A percentile compares a stretch with the other conserved stretches of the same genome.
Conservation (phyloP, 148 eudicot species). For the Mesembryanthemum crystallinum region DNA sequence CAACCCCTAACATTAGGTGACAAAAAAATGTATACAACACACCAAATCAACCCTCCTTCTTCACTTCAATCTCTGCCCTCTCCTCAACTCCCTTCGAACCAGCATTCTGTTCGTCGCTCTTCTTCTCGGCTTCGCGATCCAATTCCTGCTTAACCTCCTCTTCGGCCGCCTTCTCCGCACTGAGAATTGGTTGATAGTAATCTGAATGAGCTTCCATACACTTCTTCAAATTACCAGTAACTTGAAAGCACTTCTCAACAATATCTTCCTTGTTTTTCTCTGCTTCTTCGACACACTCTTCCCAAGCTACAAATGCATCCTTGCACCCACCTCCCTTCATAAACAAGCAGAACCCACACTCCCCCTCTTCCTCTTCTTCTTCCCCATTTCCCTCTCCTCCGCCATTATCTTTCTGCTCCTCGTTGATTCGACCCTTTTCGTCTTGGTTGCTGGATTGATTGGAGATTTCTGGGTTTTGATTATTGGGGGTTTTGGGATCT, state of each 20-base stretch:
- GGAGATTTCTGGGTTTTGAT: slow-evolving; percentile 22
- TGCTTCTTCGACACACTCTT: slow-evolving; percentile 45
- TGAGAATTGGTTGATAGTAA: slow-evolving; percentile 45
- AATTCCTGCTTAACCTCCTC: slow-evolving; percentile 36
- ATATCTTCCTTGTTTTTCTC: slow-evolving; percentile 49
- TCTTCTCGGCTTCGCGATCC: slow-evolving; percentile 27
- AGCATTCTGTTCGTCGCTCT: not conserved
- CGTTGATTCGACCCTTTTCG: slow-evolving; percentile 18
- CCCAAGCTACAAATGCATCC: slow-evolving; percentile 51
- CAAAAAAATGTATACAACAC: not conserved
- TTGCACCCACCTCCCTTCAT: slow-evolving; percentile 72
- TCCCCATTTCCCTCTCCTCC: slow-evolving; percentile 26
- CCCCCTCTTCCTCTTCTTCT: slow-evolving; percentile 47
- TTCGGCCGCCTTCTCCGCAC: slow-evolving; percentile 51
- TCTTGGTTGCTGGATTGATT: slow-evolving; percentile 21
- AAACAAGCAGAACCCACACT: slow-evolving; percentile 66
- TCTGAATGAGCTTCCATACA: slow-evolving; percentile 61
- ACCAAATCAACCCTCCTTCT: slow-evolving; percentile 1
- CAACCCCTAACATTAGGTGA: not conserved
- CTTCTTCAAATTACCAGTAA: slow-evolving; percentile 45
- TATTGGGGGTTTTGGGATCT: slow-evolving; percentile 17
- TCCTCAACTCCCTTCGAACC: slow-evolving; percentile 25
- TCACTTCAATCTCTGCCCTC: slow-evolving; percentile 19
- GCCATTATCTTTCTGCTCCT: slow-evolving; percentile 11
- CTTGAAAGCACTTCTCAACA: slow-evolving; percentile 48